A percentile compares a stretch with the other conserved stretches of the same genome.
These are phyloP conservation scores for Sclerotinia glacialis DNA, from an alignment of 2,329 filamentous ascomycete species.

Conservation along the genomic window DNA sequence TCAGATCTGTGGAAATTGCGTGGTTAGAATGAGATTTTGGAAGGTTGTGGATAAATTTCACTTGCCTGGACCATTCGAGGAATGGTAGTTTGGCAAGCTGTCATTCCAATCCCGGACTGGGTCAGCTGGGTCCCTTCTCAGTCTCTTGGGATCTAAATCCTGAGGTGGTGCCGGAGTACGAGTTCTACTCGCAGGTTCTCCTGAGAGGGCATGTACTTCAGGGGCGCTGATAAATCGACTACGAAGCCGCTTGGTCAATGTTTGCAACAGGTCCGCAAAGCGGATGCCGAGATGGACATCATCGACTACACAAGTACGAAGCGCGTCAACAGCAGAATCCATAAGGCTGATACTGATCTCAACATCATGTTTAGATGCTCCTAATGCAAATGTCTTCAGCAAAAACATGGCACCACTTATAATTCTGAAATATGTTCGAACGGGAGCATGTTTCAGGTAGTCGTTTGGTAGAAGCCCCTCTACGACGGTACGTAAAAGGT, in stretches of 20 bases:
- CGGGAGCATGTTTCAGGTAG: slow-evolving; percentile 78
- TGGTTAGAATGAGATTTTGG: slow-evolving; percentile 16
- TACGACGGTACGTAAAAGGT: slow-evolving; percentile 73
- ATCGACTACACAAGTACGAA: slow-evolving; percentile 77
- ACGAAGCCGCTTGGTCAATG: slow-evolving; percentile 69
- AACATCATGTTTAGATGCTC: slow-evolving; percentile 74
- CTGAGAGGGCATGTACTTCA: slow-evolving; percentile 42
- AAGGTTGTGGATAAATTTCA: background rate
- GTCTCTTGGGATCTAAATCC: slow-evolving; percentile 38
- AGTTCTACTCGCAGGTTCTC: slow-evolving; percentile 25
- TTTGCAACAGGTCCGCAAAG: slow-evolving; percentile 79
- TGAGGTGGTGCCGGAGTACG: slow-evolving; percentile 37
- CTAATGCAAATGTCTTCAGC: slow-evolving; percentile 79
- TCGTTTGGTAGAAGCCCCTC: slow-evolving; percentile 71
- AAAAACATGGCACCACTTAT: slow-evolving; percentile 83
- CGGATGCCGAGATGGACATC: slow-evolving; percentile 82
- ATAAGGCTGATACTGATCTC: slow-evolving; percentile 72
- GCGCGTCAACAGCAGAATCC: slow-evolving; percentile 69
- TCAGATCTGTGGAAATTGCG: slow-evolving; percentile 29
- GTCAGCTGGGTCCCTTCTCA: slow-evolving; percentile 32
- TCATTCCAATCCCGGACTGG: slow-evolving; percentile 37
- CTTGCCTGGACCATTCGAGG: slow-evolving; percentile 32
- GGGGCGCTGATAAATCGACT: slow-evolving; percentile 70
- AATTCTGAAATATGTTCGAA: slow-evolving; percentile 82
- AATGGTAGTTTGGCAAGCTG: slow-evolving; percentile 32